Percentiles rank a stretch among this genome's conserved stretches.
phyloP scores from a whole-genome alignment of 352 stramenopile species.

The Phytophthora megakarya region DNA sequence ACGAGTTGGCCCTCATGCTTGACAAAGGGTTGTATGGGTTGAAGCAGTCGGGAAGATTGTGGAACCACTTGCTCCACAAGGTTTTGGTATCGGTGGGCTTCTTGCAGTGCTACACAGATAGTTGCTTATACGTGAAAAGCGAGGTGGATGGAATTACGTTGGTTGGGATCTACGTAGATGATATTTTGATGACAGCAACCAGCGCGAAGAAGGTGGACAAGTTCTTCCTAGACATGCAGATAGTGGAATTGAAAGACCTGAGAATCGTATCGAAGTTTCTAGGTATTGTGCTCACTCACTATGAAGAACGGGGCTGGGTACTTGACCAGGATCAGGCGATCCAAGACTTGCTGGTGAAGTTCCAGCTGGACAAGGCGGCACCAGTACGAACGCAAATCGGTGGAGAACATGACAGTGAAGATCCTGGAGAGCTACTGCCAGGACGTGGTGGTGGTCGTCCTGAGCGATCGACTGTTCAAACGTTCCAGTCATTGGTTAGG shows the following conservation, averaged over 20 bases:
- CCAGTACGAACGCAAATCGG: background rate
- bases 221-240: constrained; percentile 14
- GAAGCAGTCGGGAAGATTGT: constrained; percentile 27
- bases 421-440: background rate
- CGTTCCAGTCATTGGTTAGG: background rate
- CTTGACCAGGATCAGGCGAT: background rate
- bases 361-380: background rate
- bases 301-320: background rate
- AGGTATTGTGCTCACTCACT: constrained; percentile 15
- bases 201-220: background rate
- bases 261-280: constrained; percentile 24
- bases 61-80: too few relatives aligned
- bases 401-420: background rate
- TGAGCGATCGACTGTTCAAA: background rate
- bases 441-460: background rate
- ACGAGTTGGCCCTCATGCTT: background rate
- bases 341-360: background rate
- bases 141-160: constrained; percentile 35
- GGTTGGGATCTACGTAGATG: constrained; percentile 36
- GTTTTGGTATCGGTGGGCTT: constrained; percentile 22
- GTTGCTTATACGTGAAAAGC: too few relatives aligned
- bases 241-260: constrained; percentile 23
- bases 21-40: constrained; percentile 36
- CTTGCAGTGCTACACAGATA: constrained; percentile 22
- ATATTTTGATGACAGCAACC: constrained; percentile 27